Evolutionary conservation across 1,284 basidiomycete species (phyloP), one percentile per base, ranked within the genome.

Genomic region (Tilletia setariae): DNA sequence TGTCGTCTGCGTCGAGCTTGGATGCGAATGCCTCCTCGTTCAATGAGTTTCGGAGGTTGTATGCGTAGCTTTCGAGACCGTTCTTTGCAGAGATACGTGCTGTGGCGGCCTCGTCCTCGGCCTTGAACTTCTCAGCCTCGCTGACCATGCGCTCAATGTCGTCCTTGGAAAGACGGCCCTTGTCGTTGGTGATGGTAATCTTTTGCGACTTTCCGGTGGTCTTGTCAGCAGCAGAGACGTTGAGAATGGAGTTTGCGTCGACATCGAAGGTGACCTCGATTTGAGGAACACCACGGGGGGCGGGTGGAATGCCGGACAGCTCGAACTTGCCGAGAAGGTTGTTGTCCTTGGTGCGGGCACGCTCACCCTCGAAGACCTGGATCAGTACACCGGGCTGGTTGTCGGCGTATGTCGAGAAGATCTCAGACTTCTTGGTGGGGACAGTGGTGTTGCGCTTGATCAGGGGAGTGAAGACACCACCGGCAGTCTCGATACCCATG

Each of bases 201-300:
- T 82, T 82, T 85, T 91, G 92, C 68, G 91, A 92, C 86, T 97
- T 97, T 81, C 96, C 95, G 75, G 95, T 96, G 40, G 93, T 94
- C 89, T 97, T 98, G 86, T 98, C 95, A 69, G 91, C 87, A 46
- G 95, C 94, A 63, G 91, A 93, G 80, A 98, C 95, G 85, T 96
- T 97, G 79, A 98, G 85, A 84, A 97, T 96, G 87, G 92, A 93
- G 86, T 97, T 97, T 83, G 95, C 94, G 82, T 98, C 95, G 74
- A 98, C 93, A 81, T 98, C 95, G 86, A 98, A 98, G 71, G 93
- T 95, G 84, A 97, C 94, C 85, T 97, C 94, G 81, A 98, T 88
- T 84, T 98, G 94, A 81, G 95, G 94, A 79, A 97, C 94, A 88
- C 95, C 95, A 86, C 95, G 93, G 74, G 95, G 95, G 63, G 94